phyloP scores from a whole-genome alignment of 139 green algal species.

The Tetratostichococcus sp. region DNA sequence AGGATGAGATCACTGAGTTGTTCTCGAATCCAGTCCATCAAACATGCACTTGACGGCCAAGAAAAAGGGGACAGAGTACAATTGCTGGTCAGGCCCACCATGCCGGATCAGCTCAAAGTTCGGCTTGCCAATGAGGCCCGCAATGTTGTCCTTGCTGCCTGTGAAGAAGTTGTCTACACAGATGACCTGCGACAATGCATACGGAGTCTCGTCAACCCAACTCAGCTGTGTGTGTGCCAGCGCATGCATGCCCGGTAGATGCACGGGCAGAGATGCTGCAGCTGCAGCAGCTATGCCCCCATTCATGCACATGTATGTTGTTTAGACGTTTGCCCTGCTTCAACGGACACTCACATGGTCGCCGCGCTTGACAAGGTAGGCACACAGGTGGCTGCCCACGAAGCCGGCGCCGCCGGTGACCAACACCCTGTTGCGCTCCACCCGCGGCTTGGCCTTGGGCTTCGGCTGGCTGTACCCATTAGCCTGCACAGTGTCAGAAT shows the following conservation, averaged over 20 bases:
- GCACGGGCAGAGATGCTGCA: no score
- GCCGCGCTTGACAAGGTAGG: slow-evolving; percentile 81
- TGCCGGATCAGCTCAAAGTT: slow-evolving; percentile 99
- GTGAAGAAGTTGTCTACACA: slow-evolving; percentile 99
- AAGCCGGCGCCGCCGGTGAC: slow-evolving; percentile 96
- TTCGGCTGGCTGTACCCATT: not conserved
- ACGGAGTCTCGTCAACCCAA: no score
- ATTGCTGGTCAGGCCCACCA: no score
- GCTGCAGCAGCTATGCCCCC: no score
- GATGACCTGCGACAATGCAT: slow-evolving; percentile 75
- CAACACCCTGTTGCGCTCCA: slow-evolving; percentile 78
- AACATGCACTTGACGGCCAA: no score
- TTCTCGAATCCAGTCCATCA: no score
- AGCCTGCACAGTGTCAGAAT: not conserved
- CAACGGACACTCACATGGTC: slow-evolving; percentile 65
- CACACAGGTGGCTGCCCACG: slow-evolving; percentile 92
- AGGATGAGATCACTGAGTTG: no score
- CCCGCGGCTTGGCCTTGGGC: slow-evolving; percentile 77
- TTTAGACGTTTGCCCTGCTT: no score
- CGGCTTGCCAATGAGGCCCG: slow-evolving; percentile 77
- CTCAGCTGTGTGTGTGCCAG: no score
- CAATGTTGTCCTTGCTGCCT: slow-evolving; percentile 91
- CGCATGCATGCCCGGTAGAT: no score
- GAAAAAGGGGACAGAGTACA: no score
- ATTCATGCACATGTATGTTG: no score